Base-by-base conservation (phyloP, 768 basidiomycete genomes). In the Cyclocybe cylindracea region DNA sequence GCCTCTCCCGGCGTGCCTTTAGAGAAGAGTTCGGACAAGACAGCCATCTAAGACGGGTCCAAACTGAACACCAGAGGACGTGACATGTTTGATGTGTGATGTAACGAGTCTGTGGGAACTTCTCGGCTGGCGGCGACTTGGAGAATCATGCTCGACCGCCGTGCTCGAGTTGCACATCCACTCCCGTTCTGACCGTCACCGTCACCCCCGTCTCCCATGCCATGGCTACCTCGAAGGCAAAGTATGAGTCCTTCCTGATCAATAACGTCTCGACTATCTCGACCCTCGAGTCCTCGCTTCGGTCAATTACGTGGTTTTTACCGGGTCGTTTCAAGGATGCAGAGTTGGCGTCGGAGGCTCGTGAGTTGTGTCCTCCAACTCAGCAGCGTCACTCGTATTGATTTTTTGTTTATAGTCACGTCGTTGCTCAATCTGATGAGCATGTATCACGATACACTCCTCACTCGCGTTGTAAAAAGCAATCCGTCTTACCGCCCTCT, bases 261-360 rank as follows among this genome's bases (percentile, higher is more conserved):
- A 80, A 86, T 50, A 97, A 98, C 71, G 85, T 90, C 18, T 84
- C 87, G 2, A 85, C 90, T 16, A 90, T 98, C 45, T 86, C 89
- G 14, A 83, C 86, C n/a, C 72, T 98, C 59, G 96, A 98, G 70
- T 92, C 89, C 13, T 85, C 89, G 24, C 70, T 98, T 57, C 79
- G 93, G 57, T 94, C 93, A 36, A 72, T 98, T 51, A 94, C 94
- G 41, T 98, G 95, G 94, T 86, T 98, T 61, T 74, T 98, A 39
- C 96, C 96, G 39, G 95, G 95, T 54, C 82, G 94, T 57, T 98
- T 98, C 81, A 94, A 93, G 71, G 95, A 98, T 78, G 94, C 94
- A 41, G 95, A 98, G 68, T 76, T 98, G 44, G 94, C 91, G 53
- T 94, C 93, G 10, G 96, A 98, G 82, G 84, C 89, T 63, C 76